Percentiles rank a stretch among this genome's conserved stretches.
Evolutionary conservation across 2,329 filamentous ascomycete genomes (phyloP).

Genomic region (Botryotinia convoluta): DNA sequence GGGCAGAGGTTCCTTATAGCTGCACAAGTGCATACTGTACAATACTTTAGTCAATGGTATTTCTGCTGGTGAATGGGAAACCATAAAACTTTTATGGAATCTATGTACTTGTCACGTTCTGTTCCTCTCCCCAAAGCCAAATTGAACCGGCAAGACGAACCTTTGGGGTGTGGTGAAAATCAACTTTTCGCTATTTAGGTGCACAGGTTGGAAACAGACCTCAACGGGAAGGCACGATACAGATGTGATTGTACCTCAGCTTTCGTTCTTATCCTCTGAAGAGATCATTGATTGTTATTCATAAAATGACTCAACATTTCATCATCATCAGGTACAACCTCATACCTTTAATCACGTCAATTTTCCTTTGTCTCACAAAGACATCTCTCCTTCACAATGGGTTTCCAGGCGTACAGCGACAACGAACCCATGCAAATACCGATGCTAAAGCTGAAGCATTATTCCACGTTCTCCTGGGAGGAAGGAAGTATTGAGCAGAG

Average conservation of each 20-base stretch:
- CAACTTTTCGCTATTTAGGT: background rate
- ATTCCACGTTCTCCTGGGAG: background rate
- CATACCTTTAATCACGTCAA: background rate
- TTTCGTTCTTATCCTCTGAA: background rate
- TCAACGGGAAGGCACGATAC: background rate
- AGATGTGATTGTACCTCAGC: no score
- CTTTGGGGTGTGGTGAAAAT: background rate
- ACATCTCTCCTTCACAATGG: background rate
- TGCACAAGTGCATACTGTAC: background rate
- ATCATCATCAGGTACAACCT: background rate
- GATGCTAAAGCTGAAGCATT: background rate
- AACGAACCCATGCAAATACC: no score
- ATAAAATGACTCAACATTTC: background rate
- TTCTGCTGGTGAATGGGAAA: background rate
- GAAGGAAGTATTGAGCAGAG: background rate
- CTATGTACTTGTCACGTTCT: no score
- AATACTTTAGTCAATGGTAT: background rate
- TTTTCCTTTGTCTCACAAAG: background rate
- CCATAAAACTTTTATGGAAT: background rate
- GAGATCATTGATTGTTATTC: background rate
- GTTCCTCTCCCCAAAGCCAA: background rate
- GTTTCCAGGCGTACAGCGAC: background rate
- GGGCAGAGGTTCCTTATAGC: background rate
- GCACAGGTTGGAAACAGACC: background rate
- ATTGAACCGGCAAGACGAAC: no score